Percentiles rank a stretch among this genome's conserved stretches.
Evolutionary conservation across 176 grass and related monocot genomes (phyloP).

Genomic region (Miscanthus lutarioriparius): DNA sequence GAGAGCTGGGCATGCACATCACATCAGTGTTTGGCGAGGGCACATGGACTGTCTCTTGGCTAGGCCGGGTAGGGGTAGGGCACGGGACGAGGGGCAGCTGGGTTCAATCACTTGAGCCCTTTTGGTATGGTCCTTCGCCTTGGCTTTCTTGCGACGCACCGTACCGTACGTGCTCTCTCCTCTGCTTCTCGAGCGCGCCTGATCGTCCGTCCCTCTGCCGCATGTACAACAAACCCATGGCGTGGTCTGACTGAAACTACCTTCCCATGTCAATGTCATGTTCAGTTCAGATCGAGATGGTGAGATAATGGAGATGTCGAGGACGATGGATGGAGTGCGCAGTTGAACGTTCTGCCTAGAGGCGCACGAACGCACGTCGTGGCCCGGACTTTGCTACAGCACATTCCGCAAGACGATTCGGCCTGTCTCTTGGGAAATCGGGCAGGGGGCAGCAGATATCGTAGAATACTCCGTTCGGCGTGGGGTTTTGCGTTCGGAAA

Average conservation of each 20-base stretch:
- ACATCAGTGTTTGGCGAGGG: conserved; percentile 45
- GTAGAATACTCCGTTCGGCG: conserved; percentile 23
- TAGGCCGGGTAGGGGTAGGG: not conserved
- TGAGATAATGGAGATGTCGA: not conserved
- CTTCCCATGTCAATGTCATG: not conserved
- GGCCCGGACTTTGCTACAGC: conserved; percentile 9
- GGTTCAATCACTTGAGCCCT: conserved; percentile 13
- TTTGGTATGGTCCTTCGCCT: not conserved
- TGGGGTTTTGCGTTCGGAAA: conserved; percentile 15
- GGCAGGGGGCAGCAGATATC: conserved; percentile 28
- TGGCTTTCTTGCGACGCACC: not conserved
- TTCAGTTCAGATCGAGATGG: not conserved
- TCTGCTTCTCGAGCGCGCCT: no score
- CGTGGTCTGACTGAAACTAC: not conserved
- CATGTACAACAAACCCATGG: not conserved
- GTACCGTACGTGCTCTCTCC: not conserved
- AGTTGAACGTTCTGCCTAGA: not conserved
- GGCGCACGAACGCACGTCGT: conserved; percentile 23
- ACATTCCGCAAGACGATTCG: conserved; percentile 37
- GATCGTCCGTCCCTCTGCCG: no score
- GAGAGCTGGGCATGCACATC: conserved; percentile 10
- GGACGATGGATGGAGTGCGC: not conserved
- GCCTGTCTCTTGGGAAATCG: conserved; percentile 32
- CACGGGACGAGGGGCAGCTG: not conserved
- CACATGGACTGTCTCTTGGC: conserved; percentile 51